Conservation (phyloP, 768 basidiomycete genomes). For the Leccinellum albellum region DNA sequence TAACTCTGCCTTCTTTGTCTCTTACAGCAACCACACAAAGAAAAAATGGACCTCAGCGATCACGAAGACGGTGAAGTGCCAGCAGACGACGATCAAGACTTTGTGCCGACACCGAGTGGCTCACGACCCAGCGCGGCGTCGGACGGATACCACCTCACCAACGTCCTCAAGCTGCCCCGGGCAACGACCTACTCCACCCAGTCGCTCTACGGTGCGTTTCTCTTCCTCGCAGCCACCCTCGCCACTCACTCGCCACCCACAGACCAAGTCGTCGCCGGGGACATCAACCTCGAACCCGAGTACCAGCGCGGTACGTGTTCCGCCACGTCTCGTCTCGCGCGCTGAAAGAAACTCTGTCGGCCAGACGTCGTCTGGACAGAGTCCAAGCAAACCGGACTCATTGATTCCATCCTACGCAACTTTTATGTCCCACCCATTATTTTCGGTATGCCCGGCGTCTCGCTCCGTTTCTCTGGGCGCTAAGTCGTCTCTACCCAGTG, state of each 20-base stretch:
- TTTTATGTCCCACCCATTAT: conserved; percentile 80
- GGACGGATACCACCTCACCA: conserved; percentile 30
- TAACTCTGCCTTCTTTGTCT: neutral
- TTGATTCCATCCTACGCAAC: conserved; percentile 77
- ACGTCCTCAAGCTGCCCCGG: conserved; percentile 52
- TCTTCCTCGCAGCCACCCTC: neutral
- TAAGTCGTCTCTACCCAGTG: conserved; percentile 33
- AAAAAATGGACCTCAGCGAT: conserved; percentile 17
- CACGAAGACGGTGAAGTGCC: conserved; percentile 12
- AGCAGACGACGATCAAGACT: conserved; percentile 17
- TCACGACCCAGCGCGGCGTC: conserved; percentile 3
- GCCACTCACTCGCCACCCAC: neutral
- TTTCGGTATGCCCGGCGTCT: conserved; percentile 45
- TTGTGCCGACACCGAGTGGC: neutral
- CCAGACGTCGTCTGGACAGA: conserved; percentile 80
- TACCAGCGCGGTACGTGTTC: conserved; percentile 63
- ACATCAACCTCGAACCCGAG: conserved; percentile 71
- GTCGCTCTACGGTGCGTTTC: conserved; percentile 47
- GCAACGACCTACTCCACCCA: conserved; percentile 64
- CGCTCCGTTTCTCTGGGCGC: neutral
- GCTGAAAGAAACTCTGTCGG: neutral
- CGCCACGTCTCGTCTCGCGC: neutral
- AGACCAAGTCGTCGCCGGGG: conserved; percentile 64
- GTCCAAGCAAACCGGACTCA: conserved; percentile 65
- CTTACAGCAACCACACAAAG: conserved; percentile 9